phyloP scores from a whole-genome alignment of 208 protist species.

The Lotmaria passim region DNA sequence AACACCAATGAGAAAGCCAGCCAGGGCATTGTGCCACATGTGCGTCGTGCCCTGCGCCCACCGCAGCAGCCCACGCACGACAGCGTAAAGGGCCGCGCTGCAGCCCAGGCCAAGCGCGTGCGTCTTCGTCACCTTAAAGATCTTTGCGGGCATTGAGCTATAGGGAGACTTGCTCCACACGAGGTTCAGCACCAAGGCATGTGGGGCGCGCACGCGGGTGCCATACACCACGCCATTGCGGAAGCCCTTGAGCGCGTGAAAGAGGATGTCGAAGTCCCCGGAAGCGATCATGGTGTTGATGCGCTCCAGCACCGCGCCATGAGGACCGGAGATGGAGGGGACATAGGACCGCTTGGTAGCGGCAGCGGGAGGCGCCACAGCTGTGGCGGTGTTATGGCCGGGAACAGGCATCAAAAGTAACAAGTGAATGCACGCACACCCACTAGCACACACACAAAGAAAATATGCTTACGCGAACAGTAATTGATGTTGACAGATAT shows the following conservation, averaged over 20 bases:
- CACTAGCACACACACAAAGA: background rate
- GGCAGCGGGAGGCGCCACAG: background rate
- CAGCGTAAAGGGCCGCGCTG: constrained; percentile 61
- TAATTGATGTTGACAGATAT: no score
- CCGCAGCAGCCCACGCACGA: constrained; percentile 57
- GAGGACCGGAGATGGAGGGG: constrained; percentile 19
- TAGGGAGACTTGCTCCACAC: constrained; percentile 82
- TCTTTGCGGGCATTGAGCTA: constrained; percentile 56
- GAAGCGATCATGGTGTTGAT: constrained; percentile 76
- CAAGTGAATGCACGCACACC: background rate
- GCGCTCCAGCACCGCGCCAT: constrained; percentile 27
- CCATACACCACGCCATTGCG: constrained; percentile 91
- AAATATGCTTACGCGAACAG: no score
- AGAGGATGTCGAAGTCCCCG: constrained; percentile 62
- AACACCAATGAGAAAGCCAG: constrained; percentile 76
- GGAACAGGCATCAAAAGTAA: constrained; percentile 7
- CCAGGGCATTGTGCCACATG: constrained; percentile 77
- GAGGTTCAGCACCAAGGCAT: constrained; percentile 88
- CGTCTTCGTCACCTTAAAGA: constrained; percentile 66
- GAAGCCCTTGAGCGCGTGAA: constrained; percentile 80
- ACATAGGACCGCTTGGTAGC: background rate
- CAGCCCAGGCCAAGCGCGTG: constrained; percentile 78
- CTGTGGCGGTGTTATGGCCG: background rate
- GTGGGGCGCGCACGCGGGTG: constrained; percentile 78
- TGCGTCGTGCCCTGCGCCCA: constrained; percentile 37